phyloP scores from a whole-genome alignment of 805 yeast genomes.

The Jamesozyma gamospora region DNA sequence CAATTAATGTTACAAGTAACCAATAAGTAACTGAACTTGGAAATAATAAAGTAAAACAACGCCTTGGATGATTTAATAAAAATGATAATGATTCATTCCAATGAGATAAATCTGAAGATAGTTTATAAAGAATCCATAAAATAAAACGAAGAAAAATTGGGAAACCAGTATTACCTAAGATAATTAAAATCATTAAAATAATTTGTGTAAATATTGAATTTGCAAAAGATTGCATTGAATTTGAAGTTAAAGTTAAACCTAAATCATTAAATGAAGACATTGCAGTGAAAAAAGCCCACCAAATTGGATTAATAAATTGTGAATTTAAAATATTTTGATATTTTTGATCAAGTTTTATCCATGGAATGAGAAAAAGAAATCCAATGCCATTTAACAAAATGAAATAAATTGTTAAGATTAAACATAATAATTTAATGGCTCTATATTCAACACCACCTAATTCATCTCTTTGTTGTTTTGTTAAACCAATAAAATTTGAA shows the following conservation, averaged over 20 bases:
- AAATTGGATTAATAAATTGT: constrained; percentile 58
- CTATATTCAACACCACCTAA: constrained; percentile 95
- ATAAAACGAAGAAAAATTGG: constrained; percentile 72
- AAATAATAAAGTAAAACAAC: constrained; percentile 85
- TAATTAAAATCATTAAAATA: constrained; percentile 54
- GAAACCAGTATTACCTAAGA: constrained; percentile 90
- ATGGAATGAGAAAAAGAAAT: constrained; percentile 45
- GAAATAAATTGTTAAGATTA: constrained; percentile 54
- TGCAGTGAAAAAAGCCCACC: constrained; percentile 90
- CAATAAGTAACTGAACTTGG: constrained; percentile 94
- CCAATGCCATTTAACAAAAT: constrained; percentile 60
- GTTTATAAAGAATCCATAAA: constrained; percentile 66
- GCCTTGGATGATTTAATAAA: constrained; percentile 85
- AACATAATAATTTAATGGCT: constrained; percentile 64
- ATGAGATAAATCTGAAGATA: constrained; percentile 53
- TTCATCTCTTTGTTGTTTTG: constrained; percentile 80
- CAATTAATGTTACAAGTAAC: constrained; percentile 64
- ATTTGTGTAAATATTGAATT: constrained; percentile 55
- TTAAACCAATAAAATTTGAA: constrained; percentile 75
- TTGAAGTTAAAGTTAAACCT: constrained; percentile 70
- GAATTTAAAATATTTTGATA: constrained; percentile 37
- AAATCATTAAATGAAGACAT: constrained; percentile 72
- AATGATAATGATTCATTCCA: constrained; percentile 69
- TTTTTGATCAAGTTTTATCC: constrained; percentile 36
- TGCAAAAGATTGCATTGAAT: constrained; percentile 63